A percentile compares a stretch with the other conserved stretches of the same genome.
phyloP scores from a whole-genome alignment of 331 rosid genomes.

The Quercus lobata region DNA sequence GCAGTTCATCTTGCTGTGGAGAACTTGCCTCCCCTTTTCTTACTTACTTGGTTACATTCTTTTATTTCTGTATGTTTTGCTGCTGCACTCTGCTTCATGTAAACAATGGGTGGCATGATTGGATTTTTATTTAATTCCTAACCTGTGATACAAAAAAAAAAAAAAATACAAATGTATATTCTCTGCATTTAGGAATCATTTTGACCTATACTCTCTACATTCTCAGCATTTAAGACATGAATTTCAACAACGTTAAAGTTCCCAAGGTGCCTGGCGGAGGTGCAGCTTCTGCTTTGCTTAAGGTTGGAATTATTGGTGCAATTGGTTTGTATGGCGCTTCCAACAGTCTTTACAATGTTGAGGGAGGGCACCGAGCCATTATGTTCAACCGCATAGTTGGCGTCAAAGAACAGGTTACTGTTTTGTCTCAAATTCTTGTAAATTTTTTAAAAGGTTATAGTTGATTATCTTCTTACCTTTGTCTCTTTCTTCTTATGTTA shows the following conservation, averaged over 20 bases:
- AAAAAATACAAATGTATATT: background rate
- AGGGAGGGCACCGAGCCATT: conserved; percentile 86
- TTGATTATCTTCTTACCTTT: background rate
- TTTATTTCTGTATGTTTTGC: background rate
- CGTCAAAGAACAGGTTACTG: conserved; percentile 69
- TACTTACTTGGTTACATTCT: background rate
- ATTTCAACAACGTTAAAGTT: conserved; percentile 48
- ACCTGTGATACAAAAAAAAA: background rate
- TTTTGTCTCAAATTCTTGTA: conserved; percentile 1
- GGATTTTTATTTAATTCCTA: background rate
- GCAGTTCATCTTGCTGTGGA: too few species aligned
- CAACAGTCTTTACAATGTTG: conserved; percentile 87
- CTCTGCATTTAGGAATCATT: background rate
- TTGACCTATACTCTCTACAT: background rate
- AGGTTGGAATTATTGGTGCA: conserved; percentile 57
- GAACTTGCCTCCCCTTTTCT: too few species aligned
- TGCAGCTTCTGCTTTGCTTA: conserved; percentile 46
- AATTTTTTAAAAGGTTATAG: background rate
- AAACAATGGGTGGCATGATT: background rate
- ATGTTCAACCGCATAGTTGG: conserved; percentile 77
- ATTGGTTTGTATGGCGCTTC: conserved; percentile 62
- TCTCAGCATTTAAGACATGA: conserved; percentile 41
- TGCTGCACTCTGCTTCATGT: background rate
- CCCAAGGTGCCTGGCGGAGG: conserved; percentile 64
- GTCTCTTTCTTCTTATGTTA: background rate